Base-by-base conservation (phyloP, 1,284 basidiomycete genomes). In the Chiua sp. region DNA sequence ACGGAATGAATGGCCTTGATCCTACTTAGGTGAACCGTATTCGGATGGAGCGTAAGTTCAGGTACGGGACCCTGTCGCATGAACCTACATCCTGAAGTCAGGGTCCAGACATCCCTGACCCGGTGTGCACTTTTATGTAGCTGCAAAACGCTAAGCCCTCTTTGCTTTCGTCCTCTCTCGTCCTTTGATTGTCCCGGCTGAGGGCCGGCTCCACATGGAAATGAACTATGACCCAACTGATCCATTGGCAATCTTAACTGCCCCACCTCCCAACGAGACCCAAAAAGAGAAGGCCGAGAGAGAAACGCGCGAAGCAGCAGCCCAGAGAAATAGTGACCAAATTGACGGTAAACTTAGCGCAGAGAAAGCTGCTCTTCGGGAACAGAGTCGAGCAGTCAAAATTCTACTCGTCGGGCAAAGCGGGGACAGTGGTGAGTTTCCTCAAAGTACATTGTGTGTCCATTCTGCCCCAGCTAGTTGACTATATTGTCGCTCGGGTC, bases 311-410 rank as follows among this genome's bases (percentile, higher is more conserved):
- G 88, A 90, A 72, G 80, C 78, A 1, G 81, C 85, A 63, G 86
- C 84, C 3, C 77, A 80, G 65, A 72, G 74, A 53, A 75, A 85
- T 55, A 90, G 85, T 68, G 82, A 89, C 65, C 75, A 75, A 64
- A 90, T 90, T 59, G 88, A 90, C 70, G 85, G 87, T 51, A 79
- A 84, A 65, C 72, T 90, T 55, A 83, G 80, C 59, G 75, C 68
- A 47, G 86, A 87, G 63, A 77, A 72, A 57, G 78, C 68, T 4
- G 75, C 78, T 7, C 65, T 84, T 67, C 85, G 80, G 76, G 83
- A 81, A 69, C 75, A 82, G 63, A 82, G 80, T 63, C 69, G 74
- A 47, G 70, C 80, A 2, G 81, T 90, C 32, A 84, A 84, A 63
- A 80, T 90, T 7, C 69, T 90, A 7, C 66, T 90, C 11, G 77